These are phyloP conservation scores for Naganishia randhawae DNA, from an alignment of 768 basidiomycete genomes.

Conservation along the genomic window DNA sequence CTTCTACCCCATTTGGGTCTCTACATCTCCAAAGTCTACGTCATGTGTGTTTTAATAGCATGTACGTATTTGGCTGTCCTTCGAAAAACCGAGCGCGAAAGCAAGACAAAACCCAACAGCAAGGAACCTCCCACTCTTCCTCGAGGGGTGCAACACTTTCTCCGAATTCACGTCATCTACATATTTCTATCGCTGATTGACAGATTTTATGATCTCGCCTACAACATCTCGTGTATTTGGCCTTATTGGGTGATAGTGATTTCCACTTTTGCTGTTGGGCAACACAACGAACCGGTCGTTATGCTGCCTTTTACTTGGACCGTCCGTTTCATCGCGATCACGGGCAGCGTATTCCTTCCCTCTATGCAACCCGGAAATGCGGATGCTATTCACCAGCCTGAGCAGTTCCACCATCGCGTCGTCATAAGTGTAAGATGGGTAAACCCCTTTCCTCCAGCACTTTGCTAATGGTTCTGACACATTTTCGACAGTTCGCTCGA, in stretches of 20 bases:
- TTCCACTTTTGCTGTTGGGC: not conserved
- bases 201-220: not conserved
- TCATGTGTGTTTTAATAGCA: not conserved
- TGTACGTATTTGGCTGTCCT: not conserved
- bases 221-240: not conserved
- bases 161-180: constrained; percentile 3
- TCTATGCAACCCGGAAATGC: not conserved
- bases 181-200: not conserved
- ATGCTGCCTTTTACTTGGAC: not conserved
- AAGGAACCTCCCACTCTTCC: not conserved
- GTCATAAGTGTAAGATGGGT: not conserved
- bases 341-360: not conserved
- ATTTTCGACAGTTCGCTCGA: not conserved
- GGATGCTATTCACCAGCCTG: not conserved
- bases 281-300: not conserved
- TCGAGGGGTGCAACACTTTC: not conserved
- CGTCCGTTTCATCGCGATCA: not conserved
- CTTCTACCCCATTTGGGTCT: not conserved
- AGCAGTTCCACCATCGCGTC: not conserved
- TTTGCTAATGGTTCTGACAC: too few species aligned
- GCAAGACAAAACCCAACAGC: not conserved
- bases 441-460: not conserved
- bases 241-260: constrained; percentile 9
- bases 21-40: not conserved
- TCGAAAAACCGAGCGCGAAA: not conserved